These are phyloP conservation scores for Lipomyces kockii DNA, from an alignment of 805 yeast genomes.

Conservation along the genomic window DNA sequence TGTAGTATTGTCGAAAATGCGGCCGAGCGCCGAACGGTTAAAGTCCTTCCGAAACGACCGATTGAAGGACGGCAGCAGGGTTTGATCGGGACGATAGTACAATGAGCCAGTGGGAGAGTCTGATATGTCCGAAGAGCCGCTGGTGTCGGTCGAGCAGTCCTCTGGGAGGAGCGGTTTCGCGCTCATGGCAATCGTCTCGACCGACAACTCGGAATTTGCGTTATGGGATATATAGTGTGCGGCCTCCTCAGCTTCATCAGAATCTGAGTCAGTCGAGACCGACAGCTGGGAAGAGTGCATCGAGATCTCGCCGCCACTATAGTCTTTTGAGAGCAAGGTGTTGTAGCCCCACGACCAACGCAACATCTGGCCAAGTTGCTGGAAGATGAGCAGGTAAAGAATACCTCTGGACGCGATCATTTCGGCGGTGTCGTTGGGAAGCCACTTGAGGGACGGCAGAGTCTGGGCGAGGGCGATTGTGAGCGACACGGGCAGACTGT, in stretches of 20 bases:
- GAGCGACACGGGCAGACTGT: constrained; percentile 90
- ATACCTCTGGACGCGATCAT: constrained; percentile 67
- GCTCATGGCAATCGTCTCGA: constrained; percentile 26
- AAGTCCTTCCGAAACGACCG: not conserved
- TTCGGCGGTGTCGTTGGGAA: constrained; percentile 58
- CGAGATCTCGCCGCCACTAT: constrained; percentile 3
- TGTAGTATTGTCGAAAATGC: not conserved
- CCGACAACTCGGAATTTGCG: constrained; percentile 12
- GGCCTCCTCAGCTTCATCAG: constrained; percentile 9
- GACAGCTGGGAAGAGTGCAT: constrained; percentile 3
- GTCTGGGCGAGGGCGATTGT: constrained; percentile 70
- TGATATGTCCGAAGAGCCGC: not conserved
- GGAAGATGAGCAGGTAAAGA: constrained; percentile 62
- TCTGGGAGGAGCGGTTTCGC: constrained; percentile 26
- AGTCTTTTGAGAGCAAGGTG: constrained; percentile 51
- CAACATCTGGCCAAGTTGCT: constrained; percentile 68
- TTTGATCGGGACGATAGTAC: not conserved
- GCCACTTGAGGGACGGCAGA: constrained; percentile 62
- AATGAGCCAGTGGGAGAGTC: not conserved
- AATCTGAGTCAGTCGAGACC: constrained; percentile 2
- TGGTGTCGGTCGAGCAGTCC: constrained; percentile 16
- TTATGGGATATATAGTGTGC: constrained; percentile 21
- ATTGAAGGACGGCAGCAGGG: not conserved
- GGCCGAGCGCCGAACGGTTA: not conserved
- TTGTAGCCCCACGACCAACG: constrained; percentile 79